These are phyloP conservation scores for Plasmopara viticola DNA, from an alignment of 352 stramenopile species.

Conservation along the genomic window DNA sequence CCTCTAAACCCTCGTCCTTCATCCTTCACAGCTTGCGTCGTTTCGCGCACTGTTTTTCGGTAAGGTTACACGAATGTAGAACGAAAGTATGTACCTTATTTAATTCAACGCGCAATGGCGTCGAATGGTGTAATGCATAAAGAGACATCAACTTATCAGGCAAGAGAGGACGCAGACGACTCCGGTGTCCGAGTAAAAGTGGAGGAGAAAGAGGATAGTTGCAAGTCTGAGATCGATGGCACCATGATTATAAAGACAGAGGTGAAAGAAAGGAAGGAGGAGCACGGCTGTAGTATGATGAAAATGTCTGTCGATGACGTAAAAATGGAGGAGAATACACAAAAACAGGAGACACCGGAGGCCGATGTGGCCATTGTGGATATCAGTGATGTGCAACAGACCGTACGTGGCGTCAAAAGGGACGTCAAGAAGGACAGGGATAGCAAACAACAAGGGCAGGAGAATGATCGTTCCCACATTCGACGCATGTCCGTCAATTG, in stretches of 20 bases:
- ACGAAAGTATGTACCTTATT: not conserved
- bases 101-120: slow-evolving; percentile 9
- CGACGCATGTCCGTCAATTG: slow-evolving; percentile 48
- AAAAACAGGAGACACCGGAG: slow-evolving; percentile 20
- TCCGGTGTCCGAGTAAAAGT: slow-evolving; percentile 13
- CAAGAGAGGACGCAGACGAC: slow-evolving; percentile 11
- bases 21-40: slow-evolving; percentile 18
- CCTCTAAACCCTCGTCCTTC: slow-evolving; percentile 10
- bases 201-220: slow-evolving; percentile 21
- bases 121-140: slow-evolving; percentile 24
- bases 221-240: slow-evolving; percentile 14
- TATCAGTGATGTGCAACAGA: slow-evolving; percentile 8
- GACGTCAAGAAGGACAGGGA: slow-evolving; percentile 21
- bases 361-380: not conserved
- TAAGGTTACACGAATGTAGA: not conserved
- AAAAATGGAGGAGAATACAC: slow-evolving; percentile 11
- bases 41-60: slow-evolving; percentile 16
- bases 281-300: slow-evolving; percentile 18
- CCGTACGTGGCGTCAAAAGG: slow-evolving; percentile 4
- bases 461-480: slow-evolving; percentile 39
- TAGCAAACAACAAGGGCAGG: slow-evolving; percentile 8
- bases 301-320: slow-evolving; percentile 11
- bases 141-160: slow-evolving; percentile 11
- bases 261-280: slow-evolving; percentile 16
- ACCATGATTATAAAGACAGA: slow-evolving; percentile 10